phyloP scores from a whole-genome alignment of 208 protist species.

The Wallacemonas rigidus region DNA sequence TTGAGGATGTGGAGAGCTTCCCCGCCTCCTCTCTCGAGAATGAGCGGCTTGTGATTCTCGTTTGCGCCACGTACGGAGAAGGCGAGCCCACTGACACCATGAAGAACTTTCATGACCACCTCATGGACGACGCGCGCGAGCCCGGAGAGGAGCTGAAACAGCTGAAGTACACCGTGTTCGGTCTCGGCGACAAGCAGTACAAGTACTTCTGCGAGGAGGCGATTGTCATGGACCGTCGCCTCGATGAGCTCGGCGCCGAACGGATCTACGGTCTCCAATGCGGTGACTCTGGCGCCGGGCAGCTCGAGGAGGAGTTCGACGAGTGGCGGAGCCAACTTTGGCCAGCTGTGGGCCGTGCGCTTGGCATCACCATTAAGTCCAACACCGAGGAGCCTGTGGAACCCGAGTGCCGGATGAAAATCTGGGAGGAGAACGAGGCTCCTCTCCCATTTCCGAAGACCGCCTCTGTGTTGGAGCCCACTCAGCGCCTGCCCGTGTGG shows the following conservation, averaged over 20 bases:
- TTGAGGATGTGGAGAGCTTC: slow-evolving; percentile 76
- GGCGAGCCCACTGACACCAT: slow-evolving; percentile 92
- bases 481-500: slow-evolving; percentile 84
- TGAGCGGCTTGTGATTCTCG: slow-evolving; percentile 70
- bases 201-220: slow-evolving; percentile 89
- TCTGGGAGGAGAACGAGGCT: slow-evolving; percentile 78
- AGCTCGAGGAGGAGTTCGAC: slow-evolving; percentile 89
- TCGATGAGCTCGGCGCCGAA: slow-evolving; percentile 86
- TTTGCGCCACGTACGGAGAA: slow-evolving; percentile 92
- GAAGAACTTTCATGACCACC: slow-evolving; percentile 85
- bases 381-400: slow-evolving; percentile 74
- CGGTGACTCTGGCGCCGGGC: slow-evolving; percentile 73
- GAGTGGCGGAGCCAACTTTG: slow-evolving; percentile 86
- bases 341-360: slow-evolving; percentile 70
- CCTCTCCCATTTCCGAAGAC: slow-evolving; percentile 86
- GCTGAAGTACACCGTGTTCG: slow-evolving; percentile 90
- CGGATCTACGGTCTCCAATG: slow-evolving; percentile 80
- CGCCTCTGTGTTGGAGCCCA: slow-evolving; percentile 86
- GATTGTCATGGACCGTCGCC: slow-evolving; percentile 83
- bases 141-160: slow-evolving; percentile 60
- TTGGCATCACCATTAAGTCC: slow-evolving; percentile 75
- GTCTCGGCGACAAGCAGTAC: slow-evolving; percentile 91
- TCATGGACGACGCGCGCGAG: slow-evolving; percentile 68
- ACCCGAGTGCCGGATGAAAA: slow-evolving; percentile 82
- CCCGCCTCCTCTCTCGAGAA: slow-evolving; percentile 55